Evolutionary conservation across 345 rosid genomes (phyloP).

Genomic region (thale cress (Arabidopsis thaliana)): TAIR10.1 NC_003070.9:12892001-12892500

Average conservation of each 20-base stretch:
- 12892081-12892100: not conserved
- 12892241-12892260: not conserved
- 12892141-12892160: conserved; percentile 76
- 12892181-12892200: conserved; percentile 87
- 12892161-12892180: conserved; percentile 83
- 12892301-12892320: conserved; percentile 2
- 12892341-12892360: not conserved
- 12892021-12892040: conserved; percentile 96
- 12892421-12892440: conserved; percentile 88
- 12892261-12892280: not conserved
- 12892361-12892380: conserved; percentile 53
- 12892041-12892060: conserved; percentile 96
- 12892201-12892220: not conserved
- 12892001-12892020: conserved; percentile 83
- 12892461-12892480: conserved; percentile 41
- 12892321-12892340: not conserved
- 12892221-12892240: not conserved
- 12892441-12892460: conserved; percentile 79
- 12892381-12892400: conserved; percentile 86
- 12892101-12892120: not conserved
- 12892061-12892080: conserved; percentile 19
- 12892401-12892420: conserved; percentile 87
- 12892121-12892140: conserved; percentile 8
- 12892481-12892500: not conserved
- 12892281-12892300: not conserved